Conservation (phyloP, 192 early-diverging fungal genomes). For the Podila horticola region DNA sequence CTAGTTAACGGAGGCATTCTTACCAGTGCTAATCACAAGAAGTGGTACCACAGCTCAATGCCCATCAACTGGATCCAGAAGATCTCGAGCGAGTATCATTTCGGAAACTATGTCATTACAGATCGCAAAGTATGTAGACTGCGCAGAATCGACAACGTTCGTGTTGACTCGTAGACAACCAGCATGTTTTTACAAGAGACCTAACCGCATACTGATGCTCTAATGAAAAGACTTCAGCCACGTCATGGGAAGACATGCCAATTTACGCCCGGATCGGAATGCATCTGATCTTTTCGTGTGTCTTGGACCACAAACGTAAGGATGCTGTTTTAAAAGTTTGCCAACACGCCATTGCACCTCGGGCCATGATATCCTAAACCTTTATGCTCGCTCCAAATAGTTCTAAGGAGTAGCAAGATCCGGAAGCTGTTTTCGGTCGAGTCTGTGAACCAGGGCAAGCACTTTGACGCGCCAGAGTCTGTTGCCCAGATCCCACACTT, state of each 20-base stretch:
- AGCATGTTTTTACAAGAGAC: no score
- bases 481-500: constrained; percentile 71
- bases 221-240: constrained; percentile 43
- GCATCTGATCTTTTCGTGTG: constrained; percentile 59
- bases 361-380: neutral
- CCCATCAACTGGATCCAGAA: constrained; percentile 55
- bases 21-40: constrained; percentile 47
- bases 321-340: neutral
- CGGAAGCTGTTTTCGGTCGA: constrained; percentile 34
- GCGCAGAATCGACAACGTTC: no score
- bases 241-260: constrained; percentile 62
- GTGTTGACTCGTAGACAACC: no score
- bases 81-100: constrained; percentile 52
- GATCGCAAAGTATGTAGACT: constrained; percentile 38
- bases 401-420: constrained; percentile 28
- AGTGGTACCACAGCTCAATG: constrained; percentile 38
- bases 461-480: constrained; percentile 70
- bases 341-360: neutral
- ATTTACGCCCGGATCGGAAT: constrained; percentile 63
- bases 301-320: constrained; percentile 52
- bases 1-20: constrained; percentile 46
- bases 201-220: neutral
- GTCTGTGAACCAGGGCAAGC: constrained; percentile 63
- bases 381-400: neutral
- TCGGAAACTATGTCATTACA: constrained; percentile 54